Base-by-base conservation (phyloP, 2,329 filamentous ascomycete species). In the Beauveria rudraprayagi region DNA sequence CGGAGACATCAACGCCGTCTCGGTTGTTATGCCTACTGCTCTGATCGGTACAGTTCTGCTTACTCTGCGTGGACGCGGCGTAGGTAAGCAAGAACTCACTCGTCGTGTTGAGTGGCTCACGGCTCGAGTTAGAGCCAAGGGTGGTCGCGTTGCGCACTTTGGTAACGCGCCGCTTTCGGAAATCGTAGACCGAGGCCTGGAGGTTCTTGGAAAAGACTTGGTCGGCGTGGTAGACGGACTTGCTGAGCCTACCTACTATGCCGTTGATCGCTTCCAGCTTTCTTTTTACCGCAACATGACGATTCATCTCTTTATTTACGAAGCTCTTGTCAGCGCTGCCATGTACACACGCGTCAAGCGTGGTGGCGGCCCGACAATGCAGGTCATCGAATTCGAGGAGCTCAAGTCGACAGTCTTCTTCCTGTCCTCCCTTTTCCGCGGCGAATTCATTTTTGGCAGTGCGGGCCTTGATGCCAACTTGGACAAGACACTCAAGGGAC, bases 271-370 rank as follows among this genome's bases (percentile, higher is more conserved):
- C 58, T 99, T 99, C 78, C 94, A 99, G 71, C 83, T 99, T 10
- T 96, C 92, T 0, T 99, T 99, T 74, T 99, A 99, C 76, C 88
- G 94, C 57, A 99, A 99, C 74, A 97, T 97, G 94, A 97, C 93
- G 0, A 99, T 99, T 64, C 94, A 99, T 71, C 83, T 99, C 5
- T 99, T 99, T 73, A 94, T 99, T 61, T 89, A 91, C 2, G 92
- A 97, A 71, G 90, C 93, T 0, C 80, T 99, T 5, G 91, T 97
- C 24, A 94, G 91, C 63, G 91, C 88, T 5, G 90, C 90, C 30
- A 87, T 99, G 80, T 99, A 99, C 73, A 94, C 87, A 0, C 84
- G 85, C 50, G 89, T 97, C 60, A 99, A 99, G 74, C 86, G 86
- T 64, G 94, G 94, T 17, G 93, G 93, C n/a, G 91, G 90, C 0